These are phyloP conservation scores for Fragilariopsis cylindrus DNA, from an alignment of 108 stramenopile genomes.

Conservation along the genomic window DNA sequence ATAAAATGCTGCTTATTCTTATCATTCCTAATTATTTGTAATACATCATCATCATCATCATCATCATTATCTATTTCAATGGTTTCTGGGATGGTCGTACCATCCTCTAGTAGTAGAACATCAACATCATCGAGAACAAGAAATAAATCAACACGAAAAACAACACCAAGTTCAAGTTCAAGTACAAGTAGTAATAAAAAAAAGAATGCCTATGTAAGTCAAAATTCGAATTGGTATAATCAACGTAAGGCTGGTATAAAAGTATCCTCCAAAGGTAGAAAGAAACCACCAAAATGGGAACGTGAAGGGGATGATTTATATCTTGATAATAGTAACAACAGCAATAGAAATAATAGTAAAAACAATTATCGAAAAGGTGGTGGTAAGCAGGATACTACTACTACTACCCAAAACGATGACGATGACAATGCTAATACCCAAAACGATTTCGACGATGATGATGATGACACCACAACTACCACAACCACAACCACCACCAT, in stretches of 20 bases:
- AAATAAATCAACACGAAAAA: not conserved
- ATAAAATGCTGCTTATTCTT: too few species aligned
- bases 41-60: too few species aligned
- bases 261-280: conserved; percentile 27
- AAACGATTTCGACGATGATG: conserved; percentile 5
- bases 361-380: not conserved
- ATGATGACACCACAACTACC: not conserved
- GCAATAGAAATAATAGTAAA: not conserved
- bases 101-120: too few species aligned
- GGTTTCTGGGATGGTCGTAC: too few species aligned
- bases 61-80: too few species aligned
- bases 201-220: not conserved
- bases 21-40: too few species aligned
- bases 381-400: not conserved
- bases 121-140: too few species aligned
- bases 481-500: not conserved
- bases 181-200: not conserved
- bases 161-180: not conserved
- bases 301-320: conserved; percentile 71
- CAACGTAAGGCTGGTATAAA: conserved; percentile 33
- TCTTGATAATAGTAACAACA: conserved; percentile 17
- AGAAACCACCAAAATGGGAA: conserved; percentile 75
- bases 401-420: not conserved
- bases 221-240: conserved; percentile 32
- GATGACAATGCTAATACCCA: not conserved